Conservation (phyloP, 345 rosid genomes). For the thale cress (Arabidopsis thaliana) region DNA sequence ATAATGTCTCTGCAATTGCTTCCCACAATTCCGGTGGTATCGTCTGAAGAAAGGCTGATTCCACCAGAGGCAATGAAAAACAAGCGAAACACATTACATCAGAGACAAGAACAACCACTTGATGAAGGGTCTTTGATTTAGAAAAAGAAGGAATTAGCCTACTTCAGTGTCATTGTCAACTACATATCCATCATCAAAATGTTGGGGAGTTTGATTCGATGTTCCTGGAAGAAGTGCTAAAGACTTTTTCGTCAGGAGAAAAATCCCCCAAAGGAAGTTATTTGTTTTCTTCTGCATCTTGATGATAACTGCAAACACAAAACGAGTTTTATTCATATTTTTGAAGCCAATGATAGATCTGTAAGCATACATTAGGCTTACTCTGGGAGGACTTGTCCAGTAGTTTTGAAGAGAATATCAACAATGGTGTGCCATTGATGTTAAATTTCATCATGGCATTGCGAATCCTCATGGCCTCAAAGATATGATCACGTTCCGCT, state of each 20-base stretch:
- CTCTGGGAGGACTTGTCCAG: constrained; percentile 55
- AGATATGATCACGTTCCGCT: constrained; percentile 41
- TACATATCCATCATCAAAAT: constrained; percentile 31
- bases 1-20: constrained; percentile 21
- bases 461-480: constrained; percentile 48
- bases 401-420: constrained; percentile 69
- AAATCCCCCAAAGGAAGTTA: constrained; percentile 44
- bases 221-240: constrained; percentile 38
- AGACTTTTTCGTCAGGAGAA: constrained; percentile 28
- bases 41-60: constrained; percentile 6
- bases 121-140: neutral
- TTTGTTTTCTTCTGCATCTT: constrained; percentile 42
- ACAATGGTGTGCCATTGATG: constrained; percentile 56
- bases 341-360: constrained; percentile 1
- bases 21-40: constrained; percentile 4
- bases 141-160: constrained; percentile 5
- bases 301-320: constrained; percentile 29
- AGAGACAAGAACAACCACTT: constrained; percentile 15
- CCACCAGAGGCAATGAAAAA: constrained; percentile 13
- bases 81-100: constrained; percentile 9
- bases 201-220: constrained; percentile 26
- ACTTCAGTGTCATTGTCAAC: constrained; percentile 26
- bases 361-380: constrained; percentile 43
- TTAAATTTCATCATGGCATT: constrained; percentile 55
- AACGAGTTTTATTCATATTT: neutral